Evolutionary conservation across 768 basidiomycete genomes (phyloP), one percentile per base, ranked within the genome.

Genomic region (Paxillus involutus): DNA sequence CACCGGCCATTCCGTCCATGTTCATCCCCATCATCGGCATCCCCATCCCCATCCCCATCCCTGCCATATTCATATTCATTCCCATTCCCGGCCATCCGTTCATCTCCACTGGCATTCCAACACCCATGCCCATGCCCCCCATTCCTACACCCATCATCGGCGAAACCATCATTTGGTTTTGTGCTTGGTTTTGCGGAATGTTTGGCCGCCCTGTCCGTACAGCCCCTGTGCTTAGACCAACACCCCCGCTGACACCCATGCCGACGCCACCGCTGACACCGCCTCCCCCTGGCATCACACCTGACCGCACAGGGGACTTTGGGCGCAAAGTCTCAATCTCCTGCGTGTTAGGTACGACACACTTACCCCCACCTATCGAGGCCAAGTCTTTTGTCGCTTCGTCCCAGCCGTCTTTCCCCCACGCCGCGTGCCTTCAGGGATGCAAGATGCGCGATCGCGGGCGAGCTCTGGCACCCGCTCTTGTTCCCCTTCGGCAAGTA

Each of bases 291-390:
- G 56, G 44, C 13, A 50, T 49, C n/a, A 44, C 26, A 32, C 75
- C 71, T 11, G 69, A 64, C 44, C 84, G 76, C 21, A 85, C 75
- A 9, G 94, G 93, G 1, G 91, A 94, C 67, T 95, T 94, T 0
- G 92, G 93, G 16, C 93, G 78, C 16, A 96, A 76, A 0, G 81
- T 78, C 51, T 96, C 91, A 60, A 96, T 91, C 59, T 95, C 93
- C 68, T 80, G 63, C 4, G 86, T 83, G 71, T 81, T 83, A 0
- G 89, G 88, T 11, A 91, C 88, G 54, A 90, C 84, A 39, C 73
- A 68, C 64, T 81, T 83, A 14, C 78, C 80, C 39, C 77, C 79
- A 33, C 72, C 77, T n/a, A 64, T 60, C 12, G 61, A 61, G 3
- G 79, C 70, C 9, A 85, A 71, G 47, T 79, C 81, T 59, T 77